phyloP scores from a whole-genome alignment of 306 rosid genomes.

The Vicia sativa region DNA sequence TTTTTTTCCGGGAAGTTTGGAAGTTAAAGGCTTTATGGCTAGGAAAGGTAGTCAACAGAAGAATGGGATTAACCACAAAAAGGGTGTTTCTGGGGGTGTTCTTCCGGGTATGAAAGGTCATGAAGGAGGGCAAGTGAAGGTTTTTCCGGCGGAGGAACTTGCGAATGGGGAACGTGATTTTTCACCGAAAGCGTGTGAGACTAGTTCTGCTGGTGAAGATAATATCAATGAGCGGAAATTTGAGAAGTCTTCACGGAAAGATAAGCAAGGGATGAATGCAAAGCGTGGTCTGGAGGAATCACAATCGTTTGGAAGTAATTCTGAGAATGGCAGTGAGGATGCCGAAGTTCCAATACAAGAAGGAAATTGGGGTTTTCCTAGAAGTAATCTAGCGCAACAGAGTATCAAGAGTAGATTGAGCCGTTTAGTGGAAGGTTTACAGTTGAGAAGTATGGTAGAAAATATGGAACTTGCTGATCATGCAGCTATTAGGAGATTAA shows the following conservation, averaged over 20 bases:
- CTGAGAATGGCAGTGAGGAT: conserved; percentile 44
- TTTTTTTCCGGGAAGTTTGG: background rate
- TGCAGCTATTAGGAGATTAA: conserved; percentile 52
- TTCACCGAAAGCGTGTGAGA: conserved; percentile 44
- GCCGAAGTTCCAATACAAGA: conserved; percentile 50
- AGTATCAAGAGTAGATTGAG: conserved; percentile 47
- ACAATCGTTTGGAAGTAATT: conserved; percentile 42
- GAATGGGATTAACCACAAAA: conserved; percentile 67
- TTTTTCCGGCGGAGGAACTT: conserved; percentile 64
- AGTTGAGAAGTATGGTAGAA: conserved; percentile 51
- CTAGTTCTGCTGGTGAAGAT: conserved; percentile 49
- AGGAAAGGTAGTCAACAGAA: conserved; percentile 92
- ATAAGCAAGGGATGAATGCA: conserved; percentile 57
- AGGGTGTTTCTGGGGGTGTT: conserved; percentile 55
- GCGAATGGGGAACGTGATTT: conserved; percentile 45
- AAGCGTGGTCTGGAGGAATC: conserved; percentile 44
- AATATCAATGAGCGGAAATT: conserved; percentile 40
- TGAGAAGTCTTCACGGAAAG: conserved; percentile 52
- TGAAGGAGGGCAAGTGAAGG: conserved; percentile 57
- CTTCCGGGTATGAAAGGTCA: conserved; percentile 51
- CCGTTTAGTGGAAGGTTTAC: conserved; percentile 51
- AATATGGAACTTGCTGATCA: conserved; percentile 59
- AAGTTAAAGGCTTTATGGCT: conserved; percentile 58
- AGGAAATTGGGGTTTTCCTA: conserved; percentile 45
- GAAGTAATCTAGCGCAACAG: conserved; percentile 45